Base-by-base conservation (phyloP, 306 rosid genomes). In the Fragaria iinumae region DNA sequence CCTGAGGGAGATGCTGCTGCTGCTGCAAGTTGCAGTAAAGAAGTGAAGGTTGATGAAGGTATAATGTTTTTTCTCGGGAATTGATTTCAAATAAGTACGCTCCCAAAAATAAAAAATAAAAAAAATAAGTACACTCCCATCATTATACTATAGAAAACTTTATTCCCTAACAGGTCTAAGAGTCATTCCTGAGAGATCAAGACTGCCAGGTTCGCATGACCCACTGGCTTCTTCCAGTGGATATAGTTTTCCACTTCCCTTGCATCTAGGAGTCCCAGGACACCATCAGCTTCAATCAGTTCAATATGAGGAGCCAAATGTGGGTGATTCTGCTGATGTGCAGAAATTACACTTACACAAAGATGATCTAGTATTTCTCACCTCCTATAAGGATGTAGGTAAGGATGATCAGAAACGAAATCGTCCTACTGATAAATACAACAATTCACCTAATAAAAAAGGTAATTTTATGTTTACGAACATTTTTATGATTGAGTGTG, bases 1-100 rank as follows among this genome's bases (percentile, higher is more conserved):
- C 83, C 86, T 36, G 89, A 85, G 69, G 89, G 84, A 83, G 88
- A 84, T 69, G 73, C 43, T 39, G 43, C 43, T 39, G 43, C 72
- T 41, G 82, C 73, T 83, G 79, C 84, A 71, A 72, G 76, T 75
- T 77, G 68, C 80, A 85, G 87, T 79, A 80, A 73, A 84, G 86
- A 90, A 75, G 79, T 73, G 76, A 87, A 84, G 80, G 74, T 59
- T 53, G 89, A 79, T 79, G 93, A 90, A 95, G 99, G 99, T 95
- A 93, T 81, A 29, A 36, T 81, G 45, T 80, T 44, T 83, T 73
- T 77, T 82, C 44, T 66, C 70, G 75, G 47, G 76, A 48, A 76
- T 80, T 39, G 78, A 76, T 80, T 41, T 74, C 39, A 75, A 76
- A 79, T 78, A 62, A 82, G 71, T 86, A 39, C 76, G 79, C 72